Conservation (phyloP, 352 stramenopile species). For the Blastocystis sp. region DNA sequence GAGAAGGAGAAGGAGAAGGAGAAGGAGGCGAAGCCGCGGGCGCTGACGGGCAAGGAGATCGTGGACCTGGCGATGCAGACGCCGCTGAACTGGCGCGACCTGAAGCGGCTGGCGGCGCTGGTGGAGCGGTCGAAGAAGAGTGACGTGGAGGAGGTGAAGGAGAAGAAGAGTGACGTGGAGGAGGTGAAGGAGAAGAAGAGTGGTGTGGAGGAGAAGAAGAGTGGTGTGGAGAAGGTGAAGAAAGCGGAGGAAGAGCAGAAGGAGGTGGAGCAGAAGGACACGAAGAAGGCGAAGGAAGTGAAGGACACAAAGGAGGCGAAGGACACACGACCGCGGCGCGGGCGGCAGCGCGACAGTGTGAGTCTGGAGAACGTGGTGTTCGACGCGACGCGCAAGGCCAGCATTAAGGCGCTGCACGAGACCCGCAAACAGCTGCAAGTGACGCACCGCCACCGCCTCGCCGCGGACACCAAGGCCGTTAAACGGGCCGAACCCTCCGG, state of each 20-base stretch:
- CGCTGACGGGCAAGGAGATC: conserved; percentile 76
- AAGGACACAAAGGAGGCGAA: background rate
- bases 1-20: conserved; percentile 79
- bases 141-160: conserved; percentile 4
- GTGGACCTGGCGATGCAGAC: conserved; percentile 21
- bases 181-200: background rate
- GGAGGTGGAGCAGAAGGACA: background rate
- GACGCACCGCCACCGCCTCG: too few species aligned
- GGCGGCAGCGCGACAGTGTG: background rate
- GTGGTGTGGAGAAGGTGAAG: background rate
- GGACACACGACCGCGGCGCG: background rate
- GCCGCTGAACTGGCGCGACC: conserved; percentile 58
- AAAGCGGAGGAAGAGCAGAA: background rate
- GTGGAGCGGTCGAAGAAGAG: background rate
- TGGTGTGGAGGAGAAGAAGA: conserved; percentile 7
- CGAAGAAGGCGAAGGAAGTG: background rate
- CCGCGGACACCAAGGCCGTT: too few species aligned
- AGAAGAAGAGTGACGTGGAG: background rate
- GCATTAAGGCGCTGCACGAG: background rate
- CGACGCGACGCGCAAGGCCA: background rate
- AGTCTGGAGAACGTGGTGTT: background rate
- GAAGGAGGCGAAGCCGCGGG: conserved; percentile 81
- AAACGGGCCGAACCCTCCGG: too few species aligned
- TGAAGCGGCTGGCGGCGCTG: background rate
- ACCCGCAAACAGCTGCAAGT: background rate